Conservation (phyloP, 176 grass and related monocot genomes). For the Eremochloa ophiuroides region DNA sequence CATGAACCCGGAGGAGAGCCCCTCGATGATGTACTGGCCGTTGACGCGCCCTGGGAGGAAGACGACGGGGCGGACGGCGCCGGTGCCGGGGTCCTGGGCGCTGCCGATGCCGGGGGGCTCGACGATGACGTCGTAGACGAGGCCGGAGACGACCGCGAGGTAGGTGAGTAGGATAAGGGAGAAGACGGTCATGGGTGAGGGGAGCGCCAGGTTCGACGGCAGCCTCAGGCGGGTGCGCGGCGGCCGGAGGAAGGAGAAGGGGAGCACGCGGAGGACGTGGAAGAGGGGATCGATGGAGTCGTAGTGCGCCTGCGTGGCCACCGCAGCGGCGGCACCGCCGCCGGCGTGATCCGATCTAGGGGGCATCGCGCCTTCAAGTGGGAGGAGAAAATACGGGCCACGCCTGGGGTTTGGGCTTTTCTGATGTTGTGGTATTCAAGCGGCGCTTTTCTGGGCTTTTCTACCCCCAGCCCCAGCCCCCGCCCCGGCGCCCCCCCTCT, state of each 20-base stretch:
- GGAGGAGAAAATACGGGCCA: background rate
- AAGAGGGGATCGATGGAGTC: constrained; percentile 71
- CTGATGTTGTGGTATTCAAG: background rate
- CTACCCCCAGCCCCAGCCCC: no score
- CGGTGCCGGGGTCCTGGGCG: constrained; percentile 68
- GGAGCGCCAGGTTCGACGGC: constrained; percentile 70
- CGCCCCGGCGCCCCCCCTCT: background rate
- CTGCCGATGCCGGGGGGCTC: constrained; percentile 91
- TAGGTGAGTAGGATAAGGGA: constrained; percentile 86
- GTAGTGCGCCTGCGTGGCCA: constrained; percentile 17
- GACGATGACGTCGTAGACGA: constrained; percentile 94
- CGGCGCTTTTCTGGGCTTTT: no score
- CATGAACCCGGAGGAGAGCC: constrained; percentile 97
- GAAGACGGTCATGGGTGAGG: constrained; percentile 78
- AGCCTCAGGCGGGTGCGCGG: constrained; percentile 88
- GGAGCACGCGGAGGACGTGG: constrained; percentile 56
- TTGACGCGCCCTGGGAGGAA: constrained; percentile 90
- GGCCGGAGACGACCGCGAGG: constrained; percentile 86
- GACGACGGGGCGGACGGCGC: constrained; percentile 81
- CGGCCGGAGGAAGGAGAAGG: constrained; percentile 78
- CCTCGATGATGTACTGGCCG: constrained; percentile 98
- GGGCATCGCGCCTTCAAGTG: constrained; percentile 23
- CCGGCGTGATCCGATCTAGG: constrained; percentile 53
- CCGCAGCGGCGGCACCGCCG: constrained; percentile 7
- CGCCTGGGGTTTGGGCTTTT: background rate